Percentiles rank a stretch among this genome's conserved stretches.
phyloP scores from a whole-genome alignment of 495 filamentous ascomycete species.

The Elasticomyces elasticus region DNA sequence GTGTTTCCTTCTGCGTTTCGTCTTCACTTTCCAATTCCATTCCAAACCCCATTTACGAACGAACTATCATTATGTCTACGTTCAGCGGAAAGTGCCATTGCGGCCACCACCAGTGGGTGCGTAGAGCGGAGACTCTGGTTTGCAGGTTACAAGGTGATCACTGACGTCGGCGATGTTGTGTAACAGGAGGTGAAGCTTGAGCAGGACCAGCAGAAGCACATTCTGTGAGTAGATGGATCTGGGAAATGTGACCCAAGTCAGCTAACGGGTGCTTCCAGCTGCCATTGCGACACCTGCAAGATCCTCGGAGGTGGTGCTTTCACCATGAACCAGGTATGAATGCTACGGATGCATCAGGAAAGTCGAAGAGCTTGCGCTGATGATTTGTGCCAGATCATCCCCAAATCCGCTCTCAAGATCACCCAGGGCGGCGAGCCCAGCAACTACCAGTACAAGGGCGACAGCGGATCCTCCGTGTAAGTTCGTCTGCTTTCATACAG shows the following conservation, averaged over 20 bases:
- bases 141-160: no score
- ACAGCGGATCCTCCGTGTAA: conserved; percentile 39
- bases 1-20: no score
- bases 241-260: no score
- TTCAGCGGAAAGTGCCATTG: conserved; percentile 44
- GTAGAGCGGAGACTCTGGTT: no score
- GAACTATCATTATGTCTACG: conserved; percentile 26
- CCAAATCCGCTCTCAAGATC: conserved; percentile 37
- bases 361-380: background rate
- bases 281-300: conserved; percentile 47
- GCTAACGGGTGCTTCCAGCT: background rate
- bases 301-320: conserved; percentile 37
- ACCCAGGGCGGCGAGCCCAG: conserved; percentile 38
- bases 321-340: conserved; percentile 35
- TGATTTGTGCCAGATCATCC: conserved; percentile 31
- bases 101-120: conserved; percentile 37
- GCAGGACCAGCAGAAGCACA: conserved; percentile 33
- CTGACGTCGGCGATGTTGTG: no score
- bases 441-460: conserved; percentile 42
- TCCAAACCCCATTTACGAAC: no score
- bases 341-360: no score
- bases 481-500: no score
- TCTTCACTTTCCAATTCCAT: no score
- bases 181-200: conserved; percentile 29
- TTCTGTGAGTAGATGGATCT: conserved; percentile 29